Percentiles rank a stretch among this genome's conserved stretches.
phyloP scores from a whole-genome alignment of 2,329 filamentous ascomycete genomes.

The Colletotrichum chlorophyti region DNA sequence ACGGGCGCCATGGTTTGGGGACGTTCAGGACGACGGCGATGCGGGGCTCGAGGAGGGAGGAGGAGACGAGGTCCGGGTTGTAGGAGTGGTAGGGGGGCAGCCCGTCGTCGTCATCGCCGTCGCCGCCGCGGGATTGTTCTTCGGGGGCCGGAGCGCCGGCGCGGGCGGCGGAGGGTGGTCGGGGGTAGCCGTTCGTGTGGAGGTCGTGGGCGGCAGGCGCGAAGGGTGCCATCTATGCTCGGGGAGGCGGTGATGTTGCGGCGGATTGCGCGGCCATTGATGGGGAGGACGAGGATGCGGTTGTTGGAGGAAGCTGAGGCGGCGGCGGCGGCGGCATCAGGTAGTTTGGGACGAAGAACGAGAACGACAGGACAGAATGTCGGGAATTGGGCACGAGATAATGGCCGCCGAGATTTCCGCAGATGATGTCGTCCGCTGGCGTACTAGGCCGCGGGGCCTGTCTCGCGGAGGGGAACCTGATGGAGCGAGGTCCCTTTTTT shows the following conservation, averaged over 20 bases:
- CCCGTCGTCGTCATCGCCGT: background rate
- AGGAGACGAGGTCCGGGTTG: conserved; percentile 26
- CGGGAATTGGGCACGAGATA: background rate
- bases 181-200: conserved; percentile 3
- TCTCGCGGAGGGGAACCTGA: too few species aligned
- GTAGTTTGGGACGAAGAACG: background rate
- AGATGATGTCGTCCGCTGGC: too few species aligned
- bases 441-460: too few species aligned
- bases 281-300: background rate
- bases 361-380: background rate
- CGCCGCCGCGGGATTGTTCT: too few species aligned
- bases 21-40: conserved; percentile 81
- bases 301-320: background rate
- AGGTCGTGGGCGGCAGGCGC: conserved; percentile 11
- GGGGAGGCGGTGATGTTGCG: conserved; percentile 9
- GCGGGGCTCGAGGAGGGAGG: conserved; percentile 72
- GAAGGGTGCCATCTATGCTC: conserved; percentile 10
- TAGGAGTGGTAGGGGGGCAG: conserved; percentile 11
- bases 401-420: too few species aligned
- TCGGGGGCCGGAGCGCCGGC: too few species aligned
- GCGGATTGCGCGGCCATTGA: conserved; percentile 19
- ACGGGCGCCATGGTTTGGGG: conserved; percentile 74
- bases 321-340: conserved; percentile 4
- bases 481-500: too few species aligned
- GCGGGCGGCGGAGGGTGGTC: background rate